phyloP scores from a whole-genome alignment of 2,329 filamentous ascomycete species.

The Aspergillus ruber region DNA sequence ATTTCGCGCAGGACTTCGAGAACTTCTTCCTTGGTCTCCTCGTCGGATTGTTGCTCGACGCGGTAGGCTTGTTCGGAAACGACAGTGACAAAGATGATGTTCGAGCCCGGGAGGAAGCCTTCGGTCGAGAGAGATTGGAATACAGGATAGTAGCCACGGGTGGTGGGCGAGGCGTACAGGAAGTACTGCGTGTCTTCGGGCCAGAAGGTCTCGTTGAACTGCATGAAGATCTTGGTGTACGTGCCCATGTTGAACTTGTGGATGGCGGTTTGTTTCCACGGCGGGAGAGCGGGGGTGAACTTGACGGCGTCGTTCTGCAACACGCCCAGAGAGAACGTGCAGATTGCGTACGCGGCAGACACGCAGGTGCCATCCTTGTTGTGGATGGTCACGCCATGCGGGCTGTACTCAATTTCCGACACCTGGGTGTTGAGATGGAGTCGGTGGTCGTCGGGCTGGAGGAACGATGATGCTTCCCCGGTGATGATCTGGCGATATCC shows the following conservation, averaged over 20 bases:
- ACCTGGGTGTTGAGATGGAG: slow-evolving; percentile 55
- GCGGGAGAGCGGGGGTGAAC: slow-evolving; percentile 55
- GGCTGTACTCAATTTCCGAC: slow-evolving; percentile 48
- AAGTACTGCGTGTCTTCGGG: slow-evolving; percentile 48
- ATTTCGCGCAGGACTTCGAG: slow-evolving; percentile 54
- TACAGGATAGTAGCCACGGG: slow-evolving; percentile 52
- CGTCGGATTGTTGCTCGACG: slow-evolving; percentile 54
- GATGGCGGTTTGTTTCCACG: slow-evolving; percentile 60
- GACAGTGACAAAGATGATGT: slow-evolving; percentile 62
- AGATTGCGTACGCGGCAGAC: slow-evolving; percentile 56
- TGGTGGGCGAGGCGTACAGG: slow-evolving; percentile 46
- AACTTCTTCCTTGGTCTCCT: slow-evolving; percentile 51
- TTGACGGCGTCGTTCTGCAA: slow-evolving; percentile 55
- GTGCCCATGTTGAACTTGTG: slow-evolving; percentile 62
- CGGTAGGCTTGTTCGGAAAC: slow-evolving; percentile 51
- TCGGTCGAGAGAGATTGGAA: slow-evolving; percentile 57
- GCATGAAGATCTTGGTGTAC: slow-evolving; percentile 67
- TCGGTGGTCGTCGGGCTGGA: slow-evolving; percentile 49
- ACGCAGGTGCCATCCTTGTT: slow-evolving; percentile 52
- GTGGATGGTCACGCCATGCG: slow-evolving; percentile 48
- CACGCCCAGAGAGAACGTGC: slow-evolving; percentile 63
- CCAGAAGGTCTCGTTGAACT: slow-evolving; percentile 65
- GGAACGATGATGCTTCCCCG: slow-evolving; percentile 52
- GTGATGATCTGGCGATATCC: slow-evolving; percentile 56
- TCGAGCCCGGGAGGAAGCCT: slow-evolving; percentile 55